A percentile compares a stretch with the other conserved stretches of the same genome.
These are phyloP conservation scores for Mycena polygramma DNA, from an alignment of 768 basidiomycete species.

Conservation along the genomic window DNA sequence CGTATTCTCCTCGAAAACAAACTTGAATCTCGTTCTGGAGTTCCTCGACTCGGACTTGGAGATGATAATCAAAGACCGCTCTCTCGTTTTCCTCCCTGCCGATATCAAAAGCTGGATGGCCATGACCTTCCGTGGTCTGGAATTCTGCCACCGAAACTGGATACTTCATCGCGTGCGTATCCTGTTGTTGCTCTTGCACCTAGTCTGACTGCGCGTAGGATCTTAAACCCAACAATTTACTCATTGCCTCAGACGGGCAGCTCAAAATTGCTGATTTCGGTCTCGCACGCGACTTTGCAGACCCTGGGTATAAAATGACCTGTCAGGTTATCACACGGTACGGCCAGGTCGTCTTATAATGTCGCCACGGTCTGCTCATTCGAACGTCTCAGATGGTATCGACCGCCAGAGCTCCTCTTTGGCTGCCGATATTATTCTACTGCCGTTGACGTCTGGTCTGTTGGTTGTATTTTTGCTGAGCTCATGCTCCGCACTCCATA, in stretches of 20 bases:
- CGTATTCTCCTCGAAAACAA: slow-evolving; percentile 96
- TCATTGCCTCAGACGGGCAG: slow-evolving; percentile 90
- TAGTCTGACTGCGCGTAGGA: slow-evolving; percentile 66
- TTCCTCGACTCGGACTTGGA: slow-evolving; percentile 97
- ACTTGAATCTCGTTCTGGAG: slow-evolving; percentile 97
- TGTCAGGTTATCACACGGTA: slow-evolving; percentile 98
- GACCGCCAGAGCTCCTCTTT: slow-evolving; percentile 94
- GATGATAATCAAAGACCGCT: slow-evolving; percentile 94
- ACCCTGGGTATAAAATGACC: slow-evolving; percentile 97
- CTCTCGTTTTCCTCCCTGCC: slow-evolving; percentile 91
- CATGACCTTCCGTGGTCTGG: slow-evolving; percentile 97
- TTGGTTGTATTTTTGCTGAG: slow-evolving; percentile 98
- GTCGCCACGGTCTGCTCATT: slow-evolving; percentile 6
- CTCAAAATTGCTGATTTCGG: slow-evolving; percentile 99
- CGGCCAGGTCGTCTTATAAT: slow-evolving; percentile 39
- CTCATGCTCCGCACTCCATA: slow-evolving; percentile 97
- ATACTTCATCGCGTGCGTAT: slow-evolving; percentile 88
- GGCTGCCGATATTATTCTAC: slow-evolving; percentile 92
- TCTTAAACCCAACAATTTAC: slow-evolving; percentile 98
- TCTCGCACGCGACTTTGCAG: slow-evolving; percentile 95
- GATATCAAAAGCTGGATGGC: slow-evolving; percentile 99
- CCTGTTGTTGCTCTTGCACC: slow-evolving; percentile 1
- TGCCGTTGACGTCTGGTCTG: slow-evolving; percentile 96
- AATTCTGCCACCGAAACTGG: slow-evolving; percentile 97
- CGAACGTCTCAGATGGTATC: slow-evolving; percentile 86